Base-by-base conservation (phyloP, 78 protist species). In the Dictyostelium citrinum region DNA sequence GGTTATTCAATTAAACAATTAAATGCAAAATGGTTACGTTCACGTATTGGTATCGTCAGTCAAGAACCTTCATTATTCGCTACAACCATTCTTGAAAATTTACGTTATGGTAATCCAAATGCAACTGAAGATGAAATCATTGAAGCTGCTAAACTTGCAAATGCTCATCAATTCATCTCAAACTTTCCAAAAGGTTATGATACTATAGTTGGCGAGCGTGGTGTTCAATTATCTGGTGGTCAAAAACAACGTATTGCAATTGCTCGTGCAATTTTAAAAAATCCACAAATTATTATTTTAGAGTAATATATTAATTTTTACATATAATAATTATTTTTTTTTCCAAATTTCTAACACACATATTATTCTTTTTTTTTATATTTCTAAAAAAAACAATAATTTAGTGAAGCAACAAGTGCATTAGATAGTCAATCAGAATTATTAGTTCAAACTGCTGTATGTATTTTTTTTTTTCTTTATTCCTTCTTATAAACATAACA, bases 201-300 rank as follows among this genome's bases (percentile, higher is more conserved):
- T 22, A 98, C 98, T 9, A 31, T 70, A 0, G 98, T 98, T 31
- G 99, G 99, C 41, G 99, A 97, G 78, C 80, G 97, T 14, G 99
- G 99, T 10, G 93, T 91, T 17, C 81, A 37, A 78, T 64, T 64
- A 64, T 79, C 97, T 1, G 98, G 98, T 3, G 99, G 99, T 17
- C 98, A 98, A 91, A 85, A 95, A 74, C 99, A 98, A 84, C 75
- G 99, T 7, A 84, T 98, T 11, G 97, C 99, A 7, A 94, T 98
- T 46, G 99, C 99, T 4, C 81, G 99, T 9, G 96, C 98, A 3
- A 43, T 97, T n/a, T 58, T 97, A 76, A 96, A 96, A 67, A 55
- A 83, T 85, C 81, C 93, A 74, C 68, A 67, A 45, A 74, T 95
- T 17, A 39, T 95, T 29, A 90, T 97, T 12, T 82, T 98, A 5